Evolutionary conservation across 2,329 filamentous ascomycete genomes (phyloP).

Genomic region (Dendryphion nanum): DNA sequence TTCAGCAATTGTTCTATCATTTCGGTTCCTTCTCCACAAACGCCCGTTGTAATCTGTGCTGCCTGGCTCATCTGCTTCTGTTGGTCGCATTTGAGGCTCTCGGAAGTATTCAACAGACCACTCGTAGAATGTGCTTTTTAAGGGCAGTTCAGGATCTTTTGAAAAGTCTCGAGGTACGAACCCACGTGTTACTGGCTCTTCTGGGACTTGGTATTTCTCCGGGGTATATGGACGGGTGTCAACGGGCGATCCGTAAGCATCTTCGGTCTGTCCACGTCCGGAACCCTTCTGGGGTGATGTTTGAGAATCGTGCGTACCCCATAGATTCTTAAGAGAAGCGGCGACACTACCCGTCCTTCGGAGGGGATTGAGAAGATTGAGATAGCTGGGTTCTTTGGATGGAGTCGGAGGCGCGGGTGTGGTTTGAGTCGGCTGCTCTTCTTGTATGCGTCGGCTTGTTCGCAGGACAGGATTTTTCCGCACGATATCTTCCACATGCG

Average conservation of each 20-base stretch:
- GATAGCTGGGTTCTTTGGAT: slow-evolving; percentile 59
- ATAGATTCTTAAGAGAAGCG: slow-evolving; percentile 62
- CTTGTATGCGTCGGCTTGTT: slow-evolving; percentile 39
- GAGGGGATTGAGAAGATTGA: slow-evolving; percentile 54
- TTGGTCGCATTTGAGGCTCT: slow-evolving; percentile 96
- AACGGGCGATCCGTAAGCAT: slow-evolving; percentile 68
- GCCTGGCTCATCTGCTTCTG: slow-evolving; percentile 92
- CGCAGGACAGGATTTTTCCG: slow-evolving; percentile 43
- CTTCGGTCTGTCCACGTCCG: slow-evolving; percentile 51
- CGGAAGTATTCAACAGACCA: slow-evolving; percentile 98
- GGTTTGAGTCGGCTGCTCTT: slow-evolving; percentile 40
- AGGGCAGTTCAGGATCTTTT: slow-evolving; percentile 64
- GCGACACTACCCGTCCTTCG: slow-evolving; percentile 65
- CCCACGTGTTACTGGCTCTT: slow-evolving; percentile 74
- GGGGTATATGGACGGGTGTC: slow-evolving; percentile 66
- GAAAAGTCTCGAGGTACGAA: slow-evolving; percentile 64
- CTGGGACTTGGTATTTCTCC: slow-evolving; percentile 68
- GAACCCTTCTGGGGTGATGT: slow-evolving; percentile 26
- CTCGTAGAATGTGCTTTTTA: slow-evolving; percentile 82
- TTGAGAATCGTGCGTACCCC: slow-evolving; percentile 39
- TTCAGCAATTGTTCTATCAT: slow-evolving; percentile 86
- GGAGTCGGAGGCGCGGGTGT: slow-evolving; percentile 49
- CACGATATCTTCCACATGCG: slow-evolving; percentile 70
- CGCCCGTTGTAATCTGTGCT: slow-evolving; percentile 95
- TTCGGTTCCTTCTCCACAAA: slow-evolving; percentile 87